Evolutionary conservation across 2,329 filamentous ascomycete species (phyloP).

Genomic region (Phaeosphaeriaceae sp.): DNA sequence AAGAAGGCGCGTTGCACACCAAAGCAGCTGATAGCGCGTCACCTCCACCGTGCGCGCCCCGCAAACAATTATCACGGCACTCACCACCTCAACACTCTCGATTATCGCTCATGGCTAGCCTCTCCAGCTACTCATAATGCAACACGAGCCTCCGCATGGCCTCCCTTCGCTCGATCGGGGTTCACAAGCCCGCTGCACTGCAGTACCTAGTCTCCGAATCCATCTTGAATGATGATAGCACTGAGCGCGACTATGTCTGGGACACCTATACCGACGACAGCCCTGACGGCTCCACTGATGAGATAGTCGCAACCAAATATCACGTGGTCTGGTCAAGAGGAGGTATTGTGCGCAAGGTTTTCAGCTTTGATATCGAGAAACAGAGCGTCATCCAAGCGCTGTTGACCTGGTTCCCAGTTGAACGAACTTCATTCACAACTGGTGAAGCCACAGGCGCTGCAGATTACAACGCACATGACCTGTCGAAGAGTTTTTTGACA

Average conservation of each 20-base stretch:
- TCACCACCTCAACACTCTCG: conserved; percentile 5
- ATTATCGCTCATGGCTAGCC: background rate
- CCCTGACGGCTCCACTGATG: conserved; percentile 69
- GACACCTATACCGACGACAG: conserved; percentile 62
- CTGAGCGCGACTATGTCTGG: conserved; percentile 76
- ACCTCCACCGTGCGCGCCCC: conserved; percentile 22
- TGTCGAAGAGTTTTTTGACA: conserved; percentile 32
- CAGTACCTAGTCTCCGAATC: conserved; percentile 82
- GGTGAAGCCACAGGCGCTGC: conserved; percentile 12
- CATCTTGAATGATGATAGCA: conserved; percentile 72
- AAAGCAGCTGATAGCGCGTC: conserved; percentile 33
- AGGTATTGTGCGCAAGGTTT: conserved; percentile 81
- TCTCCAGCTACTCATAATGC: conserved; percentile 40
- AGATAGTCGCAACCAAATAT: conserved; percentile 75
- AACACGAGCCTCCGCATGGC: conserved; percentile 68
- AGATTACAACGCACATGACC: conserved; percentile 20
- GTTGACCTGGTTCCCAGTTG: conserved; percentile 77
- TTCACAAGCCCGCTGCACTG: conserved; percentile 86
- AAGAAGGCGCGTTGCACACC: conserved; percentile 27
- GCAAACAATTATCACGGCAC: conserved; percentile 20
- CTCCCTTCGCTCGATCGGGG: conserved; percentile 84
- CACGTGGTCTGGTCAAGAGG: conserved; percentile 91
- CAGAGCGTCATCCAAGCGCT: conserved; percentile 86
- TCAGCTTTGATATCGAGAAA: conserved; percentile 84
- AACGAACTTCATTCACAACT: conserved; percentile 28